These are phyloP conservation scores for Lasiosphaeriaceae sp. DNA, from an alignment of 495 filamentous ascomycete species.

Conservation along the genomic window DNA sequence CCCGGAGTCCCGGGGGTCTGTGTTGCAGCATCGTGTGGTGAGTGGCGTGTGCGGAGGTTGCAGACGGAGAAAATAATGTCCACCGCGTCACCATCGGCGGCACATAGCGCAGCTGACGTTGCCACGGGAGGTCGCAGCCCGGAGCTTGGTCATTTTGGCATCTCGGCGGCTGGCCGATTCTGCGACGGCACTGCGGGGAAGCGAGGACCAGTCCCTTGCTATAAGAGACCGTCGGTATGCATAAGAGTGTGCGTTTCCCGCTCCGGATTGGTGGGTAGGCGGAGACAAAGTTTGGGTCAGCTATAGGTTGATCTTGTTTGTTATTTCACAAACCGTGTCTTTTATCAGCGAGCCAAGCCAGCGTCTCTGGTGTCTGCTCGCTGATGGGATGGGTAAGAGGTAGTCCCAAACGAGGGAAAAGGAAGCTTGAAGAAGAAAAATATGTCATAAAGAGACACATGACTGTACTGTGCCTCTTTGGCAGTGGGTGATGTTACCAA, in stretches of 20 bases:
- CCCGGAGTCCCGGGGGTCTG: not conserved
- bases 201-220: not conserved
- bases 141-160: conserved; percentile 11
- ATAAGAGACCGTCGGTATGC: not conserved
- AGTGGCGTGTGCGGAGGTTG: not conserved
- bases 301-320: not conserved
- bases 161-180: not conserved
- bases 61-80: not conserved
- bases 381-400: too few species aligned
- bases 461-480: too few species aligned
- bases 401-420: too few species aligned
- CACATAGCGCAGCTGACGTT: conserved; percentile 3
- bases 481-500: too few species aligned
- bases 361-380: too few species aligned
- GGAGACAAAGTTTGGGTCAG: conserved; percentile 2
- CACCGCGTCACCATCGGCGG: not conserved
- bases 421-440: too few species aligned
- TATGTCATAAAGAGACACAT: too few species aligned
- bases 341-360: not conserved
- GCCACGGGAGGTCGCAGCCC: conserved; percentile 11
- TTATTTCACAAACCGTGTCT: not conserved
- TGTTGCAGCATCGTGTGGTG: conserved; percentile 1
- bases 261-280: not conserved
- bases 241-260: not conserved
- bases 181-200: not conserved